Base-by-base conservation (phyloP, 768 basidiomycete genomes). In the Clitopilus hobsonii region DNA sequence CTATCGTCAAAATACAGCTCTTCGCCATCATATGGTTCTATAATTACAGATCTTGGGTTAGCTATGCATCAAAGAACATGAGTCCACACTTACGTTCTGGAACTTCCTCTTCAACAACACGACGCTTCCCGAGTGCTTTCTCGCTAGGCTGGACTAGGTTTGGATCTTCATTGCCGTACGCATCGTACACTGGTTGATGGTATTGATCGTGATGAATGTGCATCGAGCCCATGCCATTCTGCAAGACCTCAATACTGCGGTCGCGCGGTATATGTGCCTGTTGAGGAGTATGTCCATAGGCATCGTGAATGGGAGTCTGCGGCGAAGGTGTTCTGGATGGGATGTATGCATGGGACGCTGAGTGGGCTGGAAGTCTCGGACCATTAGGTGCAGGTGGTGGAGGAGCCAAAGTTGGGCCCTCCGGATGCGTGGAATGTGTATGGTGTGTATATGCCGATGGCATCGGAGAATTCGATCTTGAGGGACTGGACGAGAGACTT, bases 111-210 rank as follows among this genome's bases (percentile, higher is more conserved):
- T 82, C 82, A 7, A 84, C 69, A 14, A 86, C 81, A 61, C 75
- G 80, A 60, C 90, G 79, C 73, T 96, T 97, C 16, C 94, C 94
- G 1, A 94, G 78, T 3, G 94, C 92, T 67, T 95, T 97, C 29
- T 82, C 88, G 66, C 91, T 94, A 0, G 90, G 94, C 59, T 78
- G 77, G 10, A 76, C 62, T n/a, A 79, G 81, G 13, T 72, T 67
- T 49, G 53, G 57, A 13, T 68, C 71, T 14, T 76, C 74, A 3
- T 65, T 66, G 20, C 65, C 67, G 6, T 62, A 61, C 22, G 51
- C 49, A 51, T 51, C n/a, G 54, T 45, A 54, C 24, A 29, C 48
- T 54, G 47, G 54, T 50, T 28, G 56, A 7, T 20, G 32, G 29
- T 20, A 50, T 38, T 16, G 27, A 30, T 61, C 53, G 47, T 60